Percentiles rank a stretch among this genome's conserved stretches.
Conservation (phyloP, 1,139 yeast genomes). For the Diutina mesorugosa region DNA sequence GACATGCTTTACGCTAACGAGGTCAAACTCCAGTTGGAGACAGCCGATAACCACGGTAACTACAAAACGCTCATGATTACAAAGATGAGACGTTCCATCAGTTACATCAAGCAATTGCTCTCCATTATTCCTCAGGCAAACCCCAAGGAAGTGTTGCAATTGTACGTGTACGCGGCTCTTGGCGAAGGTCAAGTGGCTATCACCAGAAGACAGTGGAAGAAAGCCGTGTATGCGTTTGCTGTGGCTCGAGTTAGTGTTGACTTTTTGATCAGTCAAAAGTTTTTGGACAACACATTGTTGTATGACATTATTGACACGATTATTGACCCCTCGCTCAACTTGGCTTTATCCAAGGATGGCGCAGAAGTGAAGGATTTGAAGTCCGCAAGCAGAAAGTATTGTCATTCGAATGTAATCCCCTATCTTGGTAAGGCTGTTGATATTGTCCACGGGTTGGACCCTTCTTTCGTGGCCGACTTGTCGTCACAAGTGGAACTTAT, state of each 20-base stretch:
- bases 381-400: constrained; percentile 32
- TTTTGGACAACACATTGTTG: constrained; percentile 21
- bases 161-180: constrained; percentile 46
- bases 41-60: constrained; percentile 27
- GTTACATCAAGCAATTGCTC: constrained; percentile 30
- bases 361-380: constrained; percentile 27
- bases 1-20: constrained; percentile 60
- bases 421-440: constrained; percentile 23
- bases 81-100: constrained; percentile 54
- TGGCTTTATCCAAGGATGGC: constrained; percentile 35
- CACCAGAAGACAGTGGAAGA: constrained; percentile 44
- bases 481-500: constrained; percentile 13
- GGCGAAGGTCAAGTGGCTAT: constrained; percentile 48
- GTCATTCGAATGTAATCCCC: constrained; percentile 20
- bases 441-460: constrained; percentile 26
- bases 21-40: constrained; percentile 42
- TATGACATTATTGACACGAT: constrained; percentile 43
- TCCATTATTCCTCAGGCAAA: not conserved
- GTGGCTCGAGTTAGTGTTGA: constrained; percentile 52
- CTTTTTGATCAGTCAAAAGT: constrained; percentile 15
- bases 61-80: constrained; percentile 45
- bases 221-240: constrained; percentile 40
- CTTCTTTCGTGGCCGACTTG: constrained; percentile 26
- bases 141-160: constrained; percentile 31
- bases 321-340: constrained; percentile 59